Evolutionary conservation across 2,329 filamentous ascomycete genomes (phyloP), one percentile per base, ranked within the genome.

Genomic region (Fusarium sp.): DNA sequence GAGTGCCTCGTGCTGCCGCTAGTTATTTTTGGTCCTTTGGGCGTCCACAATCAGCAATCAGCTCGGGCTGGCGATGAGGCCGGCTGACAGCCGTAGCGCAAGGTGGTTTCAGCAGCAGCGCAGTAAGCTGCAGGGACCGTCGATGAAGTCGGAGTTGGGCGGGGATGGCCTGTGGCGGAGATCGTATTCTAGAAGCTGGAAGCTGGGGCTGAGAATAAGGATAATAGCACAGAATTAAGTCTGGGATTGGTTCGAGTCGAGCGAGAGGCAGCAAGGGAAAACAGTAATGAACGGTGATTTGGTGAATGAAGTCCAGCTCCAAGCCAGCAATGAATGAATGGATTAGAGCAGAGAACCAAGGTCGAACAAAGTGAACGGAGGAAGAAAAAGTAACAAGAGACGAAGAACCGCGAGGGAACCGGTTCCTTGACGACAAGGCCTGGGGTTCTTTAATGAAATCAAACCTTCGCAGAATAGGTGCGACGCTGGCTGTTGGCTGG

Each of bases 21-120:
- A 68, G 56, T 73, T 74, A 70, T 72, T 75, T 72, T 72, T 72
- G 69, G 71, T 37, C 51, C 54, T 23, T 23, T 2, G 44, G 58
- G 57, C 60, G 57, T 65, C 44, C 53, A 60, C 53, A 55, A 56
- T 36, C 51, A 46, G 44, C 40, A 41, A 41, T 52, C 65, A 60
- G 60, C 51, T 56, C 50, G 44, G 55, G 43, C 51, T 60, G 68
- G 59, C 18, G 37, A 65, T 60, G 62, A 66, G 58, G 50, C 55
- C 34, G 52, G 68, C 68, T 74, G 71, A 71, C 62, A 51, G 52
- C 36, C 52, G 67, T 51, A 48, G 56, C 31, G 31, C 31, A 7
- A 18, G 23, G 34, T 67, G 48, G 62, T 43, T 61, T 44, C 48
- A 50, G 53, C 46, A 18, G 48, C 31, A 48, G 43, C 52, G 31